Evolutionary conservation across 148 eudicot species (phyloP), one percentile per base, ranked within the genome.

Genomic region (Diospyros kaki): DNA sequence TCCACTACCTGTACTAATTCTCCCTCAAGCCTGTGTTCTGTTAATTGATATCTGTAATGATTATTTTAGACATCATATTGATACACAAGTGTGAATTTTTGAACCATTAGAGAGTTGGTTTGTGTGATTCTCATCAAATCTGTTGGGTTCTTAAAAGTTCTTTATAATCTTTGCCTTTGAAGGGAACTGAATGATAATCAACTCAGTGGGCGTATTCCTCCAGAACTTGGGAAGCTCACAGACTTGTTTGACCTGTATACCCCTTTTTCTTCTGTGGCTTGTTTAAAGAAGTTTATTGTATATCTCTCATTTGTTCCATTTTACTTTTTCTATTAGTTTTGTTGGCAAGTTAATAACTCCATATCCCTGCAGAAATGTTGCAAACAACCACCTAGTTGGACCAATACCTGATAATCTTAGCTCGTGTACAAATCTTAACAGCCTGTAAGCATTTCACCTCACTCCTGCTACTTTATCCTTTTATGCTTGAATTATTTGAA

Each of bases 201-300:
- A 80, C 97, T 96, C 68, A 86, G 83, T 50, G 99, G 93, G 52
- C 86, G 45, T 68, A 91, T 96, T 75, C 99, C 98, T 45, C 84
- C 92, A 15, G 99, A 88, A 84, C 88, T 96, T 63, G 99, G 99
- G 71, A 89, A 87, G 85, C 93, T 96, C 58, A 96, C 93, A 0
- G 95, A 93, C 70, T 85, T 96, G 83, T 96, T 88, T 85, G 99
- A 96, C 83, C 82, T 96, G 99, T 96, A 89, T 79, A 78, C 80
- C 14, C 5, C 58, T 45, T 58, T 55, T 72, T 67, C 41, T 72
- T 2, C 18, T 0, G 2, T 65, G 4, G 3, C 71, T 71, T 59
- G 44, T 73, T 11, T 58, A 8, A 64, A n/a, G 9, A 9, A 13
- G 46, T 58, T 42, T 42, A 1, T 71, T 28, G 0, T 28, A 28